Evolutionary conservation across 148 eudicot species (phyloP), one percentile per base, ranked within the genome.

Genomic region (Beta vulgaris): DNA sequence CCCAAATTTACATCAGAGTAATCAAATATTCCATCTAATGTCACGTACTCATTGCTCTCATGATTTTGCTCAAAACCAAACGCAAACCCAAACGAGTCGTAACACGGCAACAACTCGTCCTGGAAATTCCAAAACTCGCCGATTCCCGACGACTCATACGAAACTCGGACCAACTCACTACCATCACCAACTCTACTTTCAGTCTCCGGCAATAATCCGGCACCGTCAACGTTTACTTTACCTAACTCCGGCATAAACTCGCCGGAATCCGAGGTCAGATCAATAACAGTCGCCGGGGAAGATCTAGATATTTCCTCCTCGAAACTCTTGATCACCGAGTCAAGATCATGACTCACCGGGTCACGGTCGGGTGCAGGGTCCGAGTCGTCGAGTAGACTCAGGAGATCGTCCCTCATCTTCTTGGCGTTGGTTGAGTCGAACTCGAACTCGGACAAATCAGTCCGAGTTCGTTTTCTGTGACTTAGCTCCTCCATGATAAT

Each of bases 291-390:
- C 15, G 18, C 49, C 74, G 77, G 53, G 31, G 79, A 62, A 4
- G 78, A 42, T 1, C 54, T 59, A 48, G 68, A 54, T 19, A 90
- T 84, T 31, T 92, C 95, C 23, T 86, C 86, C 82, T 92, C 90
- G 63, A 92, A 92, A 69, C 88, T 92, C 79, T 83, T 85, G 82
- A 92, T 90, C 40, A 92, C 88, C 61, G 86, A 88, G 78, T 88
- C 94, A 0, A 92, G 85, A 40, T 86, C 95, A 2, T 81, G 82
- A 75, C 71, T 76, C 66, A 80, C 57, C 29, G 87, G 37, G 75
- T 73, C 73, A 48, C 79, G 65, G 15, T 77, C 76, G n/a, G 81
- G 46, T 0, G 64, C 55, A 6, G 42, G 32, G 44, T 86, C 92
- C 16, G 91, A 71, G 68, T 83, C 92, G 73, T 92, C 91, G 48